Base-by-base conservation (phyloP, 2,329 filamentous ascomycete species). In the Fusarium tuaranense region DNA sequence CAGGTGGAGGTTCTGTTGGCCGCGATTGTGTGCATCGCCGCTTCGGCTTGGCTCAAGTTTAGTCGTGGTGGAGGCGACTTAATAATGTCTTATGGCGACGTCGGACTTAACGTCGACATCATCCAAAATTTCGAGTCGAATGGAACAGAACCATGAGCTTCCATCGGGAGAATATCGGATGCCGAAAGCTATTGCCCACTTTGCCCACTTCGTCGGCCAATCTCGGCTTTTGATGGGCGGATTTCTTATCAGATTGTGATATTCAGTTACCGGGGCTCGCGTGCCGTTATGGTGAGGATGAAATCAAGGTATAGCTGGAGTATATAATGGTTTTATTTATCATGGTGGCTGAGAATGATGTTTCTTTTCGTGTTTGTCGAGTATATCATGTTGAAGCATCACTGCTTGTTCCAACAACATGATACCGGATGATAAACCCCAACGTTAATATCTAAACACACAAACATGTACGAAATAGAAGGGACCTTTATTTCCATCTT, bases 1-100 rank as follows among this genome's bases (percentile, higher is more conserved):
- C 68, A 62, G 63, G 64, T 61, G 68, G 71, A 57, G 69, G 58
- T 66, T 62, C 38, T 65, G 71, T 67, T 68, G 68, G 70, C 72
- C 72, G 73, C 77, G 81, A 76, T 75, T 75, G 72, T 79, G 76
- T 76, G 76, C 80, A 82, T 82, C 76, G 79, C 79, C 79, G 79
- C 74, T 74, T 38, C 57, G 36, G 57, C 57, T 59, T 48, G 44
- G 44, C 44, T 44, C 41, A 44, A 44, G 41, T 48, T 39, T 32
- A 32, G 12, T 34, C 12, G 68, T 69, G 73, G 75, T 75, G 75
- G 76, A 81, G 74, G 77, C 73, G 78, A 79, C 76, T 80, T 79
- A 80, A 78, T 78, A 80, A 81, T 80, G 72, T 73, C 71, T 69
- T 55, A 70, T 73, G 71, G 78, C 80, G 78, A 78, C 78, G 73